phyloP scores from a whole-genome alignment of 176 grass and related monocot genomes.

The Melocanna baccifera region DNA sequence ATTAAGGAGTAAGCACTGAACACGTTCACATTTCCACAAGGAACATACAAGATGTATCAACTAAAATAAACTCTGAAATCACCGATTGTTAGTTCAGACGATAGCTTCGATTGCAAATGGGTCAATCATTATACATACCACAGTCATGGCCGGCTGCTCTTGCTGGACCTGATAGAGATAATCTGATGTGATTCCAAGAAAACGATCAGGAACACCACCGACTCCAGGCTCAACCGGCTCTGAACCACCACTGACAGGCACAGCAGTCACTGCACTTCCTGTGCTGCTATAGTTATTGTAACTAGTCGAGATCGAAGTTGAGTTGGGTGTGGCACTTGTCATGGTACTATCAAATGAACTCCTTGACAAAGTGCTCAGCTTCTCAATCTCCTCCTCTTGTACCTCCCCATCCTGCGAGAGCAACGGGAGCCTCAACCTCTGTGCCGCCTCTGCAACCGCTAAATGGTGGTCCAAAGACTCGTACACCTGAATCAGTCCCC shows the following conservation, averaged over 20 bases:
- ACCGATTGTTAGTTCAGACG: neutral
- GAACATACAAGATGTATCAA: neutral
- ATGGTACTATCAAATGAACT: slow-evolving; percentile 71
- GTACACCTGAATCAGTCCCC: slow-evolving; percentile 53
- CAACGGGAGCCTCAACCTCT: slow-evolving; percentile 86
- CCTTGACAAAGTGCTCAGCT: slow-evolving; percentile 74
- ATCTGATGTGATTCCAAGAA: slow-evolving; percentile 78
- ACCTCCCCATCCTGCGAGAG: slow-evolving; percentile 80
- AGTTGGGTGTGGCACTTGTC: slow-evolving; percentile 63
- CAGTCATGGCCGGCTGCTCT: slow-evolving; percentile 54
- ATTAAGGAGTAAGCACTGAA: neutral
- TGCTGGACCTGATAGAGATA: slow-evolving; percentile 94
- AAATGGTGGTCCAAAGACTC: slow-evolving; percentile 87
- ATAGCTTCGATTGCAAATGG: neutral
- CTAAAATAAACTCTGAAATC: neutral
- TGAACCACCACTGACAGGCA: slow-evolving; percentile 19
- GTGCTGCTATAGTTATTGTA: slow-evolving; percentile 78
- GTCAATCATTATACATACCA: slow-evolving; percentile 49
- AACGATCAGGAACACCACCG: slow-evolving; percentile 77
- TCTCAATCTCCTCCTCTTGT: slow-evolving; percentile 81
- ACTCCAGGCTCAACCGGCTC: slow-evolving; percentile 64
- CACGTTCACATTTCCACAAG: neutral
- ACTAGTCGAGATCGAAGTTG: slow-evolving; percentile 54
- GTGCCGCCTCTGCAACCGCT: slow-evolving; percentile 62
- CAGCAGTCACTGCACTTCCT: slow-evolving; percentile 30